Evolutionary conservation across 1,284 basidiomycete genomes (phyloP).

Genomic region (Malassezia yamatoensis): DNA sequence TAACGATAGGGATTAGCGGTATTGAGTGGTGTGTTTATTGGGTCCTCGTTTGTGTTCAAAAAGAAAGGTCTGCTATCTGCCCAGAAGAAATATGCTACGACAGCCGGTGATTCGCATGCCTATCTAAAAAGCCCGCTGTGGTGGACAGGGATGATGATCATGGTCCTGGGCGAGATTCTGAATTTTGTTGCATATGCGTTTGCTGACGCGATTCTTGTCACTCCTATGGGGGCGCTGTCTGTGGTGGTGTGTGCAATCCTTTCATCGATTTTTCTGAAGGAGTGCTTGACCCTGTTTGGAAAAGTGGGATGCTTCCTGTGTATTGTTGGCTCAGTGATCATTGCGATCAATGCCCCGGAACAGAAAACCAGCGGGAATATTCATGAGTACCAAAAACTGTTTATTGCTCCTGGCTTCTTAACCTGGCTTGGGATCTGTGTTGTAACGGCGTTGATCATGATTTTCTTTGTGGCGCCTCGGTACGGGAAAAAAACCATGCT

Average conservation of each 20-base stretch:
- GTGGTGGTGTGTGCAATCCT: constrained; percentile 91
- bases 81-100: constrained; percentile 52
- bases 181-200: constrained; percentile 65
- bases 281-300: constrained; percentile 56
- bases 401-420: constrained; percentile 77
- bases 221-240: constrained; percentile 88
- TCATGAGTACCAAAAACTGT: constrained; percentile 65
- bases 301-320: constrained; percentile 70
- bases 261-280: constrained; percentile 84
- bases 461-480: constrained; percentile 68
- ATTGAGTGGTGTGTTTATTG: constrained; percentile 75
- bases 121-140: constrained; percentile 58
- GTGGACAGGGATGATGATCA: constrained; percentile 47
- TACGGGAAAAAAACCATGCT: constrained; percentile 90
- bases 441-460: constrained; percentile 27
- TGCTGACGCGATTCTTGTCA: constrained; percentile 78
- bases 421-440: constrained; percentile 56
- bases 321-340: constrained; percentile 65
- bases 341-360: constrained; percentile 65
- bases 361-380: constrained; percentile 74
- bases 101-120: constrained; percentile 79
- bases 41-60: constrained; percentile 80
- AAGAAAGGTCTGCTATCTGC: constrained; percentile 57
- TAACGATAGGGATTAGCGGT: constrained; percentile 58
- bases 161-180: constrained; percentile 33